Percentiles rank a stretch among this genome's conserved stretches.
Evolutionary conservation across 2,329 filamentous ascomycete species (phyloP).

Genomic region (Talaromyces sp.): DNA sequence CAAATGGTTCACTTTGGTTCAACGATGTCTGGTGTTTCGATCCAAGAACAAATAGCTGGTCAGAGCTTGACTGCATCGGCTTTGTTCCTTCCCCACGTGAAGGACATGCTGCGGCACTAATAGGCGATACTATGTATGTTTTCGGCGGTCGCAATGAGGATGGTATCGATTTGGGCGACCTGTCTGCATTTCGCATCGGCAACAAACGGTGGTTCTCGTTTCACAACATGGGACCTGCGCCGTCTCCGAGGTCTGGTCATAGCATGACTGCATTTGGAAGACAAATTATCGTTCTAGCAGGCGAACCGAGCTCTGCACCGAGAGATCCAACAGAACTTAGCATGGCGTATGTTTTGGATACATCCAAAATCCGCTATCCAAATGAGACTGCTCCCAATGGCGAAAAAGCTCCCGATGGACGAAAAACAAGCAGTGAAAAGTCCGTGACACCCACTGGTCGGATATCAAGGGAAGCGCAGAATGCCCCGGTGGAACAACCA

Average conservation of each 20-base stretch:
- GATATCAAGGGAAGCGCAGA: conserved; percentile 44
- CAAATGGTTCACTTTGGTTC: conserved; percentile 95
- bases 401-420: conserved; percentile 38
- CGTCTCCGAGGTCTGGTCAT: conserved; percentile 88
- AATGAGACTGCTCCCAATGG: conserved; percentile 58
- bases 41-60: conserved; percentile 76
- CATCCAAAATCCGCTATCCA: conserved; percentile 92
- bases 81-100: conserved; percentile 93
- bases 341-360: conserved; percentile 88
- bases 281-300: conserved; percentile 85
- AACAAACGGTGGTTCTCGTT: conserved; percentile 97
- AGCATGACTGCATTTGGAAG: conserved; percentile 97
- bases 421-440: conserved; percentile 47
- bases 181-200: conserved; percentile 79
- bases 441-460: conserved; percentile 39
- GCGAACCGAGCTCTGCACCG: conserved; percentile 86
- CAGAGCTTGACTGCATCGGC: conserved; percentile 89
- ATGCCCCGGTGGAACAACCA: conserved; percentile 34
- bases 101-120: conserved; percentile 87
- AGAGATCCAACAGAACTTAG: conserved; percentile 79
- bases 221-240: conserved; percentile 97
- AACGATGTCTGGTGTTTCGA: conserved; percentile 99
- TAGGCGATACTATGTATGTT: conserved; percentile 98
- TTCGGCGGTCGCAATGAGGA: conserved; percentile 96
- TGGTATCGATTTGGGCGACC: conserved; percentile 83